Evolutionary conservation across 768 basidiomycete species (phyloP).

Genomic region (Tricholoma bakamatsutake): DNA sequence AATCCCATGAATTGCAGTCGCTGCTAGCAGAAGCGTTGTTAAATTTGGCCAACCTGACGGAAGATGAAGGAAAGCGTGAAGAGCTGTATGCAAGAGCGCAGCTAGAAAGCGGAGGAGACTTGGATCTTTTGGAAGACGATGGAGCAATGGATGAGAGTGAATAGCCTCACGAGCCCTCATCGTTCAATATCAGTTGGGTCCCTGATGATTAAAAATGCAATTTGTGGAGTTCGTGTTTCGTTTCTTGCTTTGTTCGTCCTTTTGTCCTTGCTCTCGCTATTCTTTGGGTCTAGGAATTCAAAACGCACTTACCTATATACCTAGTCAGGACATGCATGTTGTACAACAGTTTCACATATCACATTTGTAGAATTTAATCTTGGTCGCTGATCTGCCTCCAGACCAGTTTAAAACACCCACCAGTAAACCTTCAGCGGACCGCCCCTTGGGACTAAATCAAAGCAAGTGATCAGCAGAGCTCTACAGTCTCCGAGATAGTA

Average conservation of each 20-base stretch:
- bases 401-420: neutral
- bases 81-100: constrained; percentile 47
- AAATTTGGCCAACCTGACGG: constrained; percentile 53
- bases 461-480: neutral
- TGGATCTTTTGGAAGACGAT: constrained; percentile 26
- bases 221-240: neutral
- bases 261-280: neutral
- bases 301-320: neutral
- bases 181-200: neutral
- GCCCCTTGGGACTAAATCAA: neutral
- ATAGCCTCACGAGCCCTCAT: neutral
- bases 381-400: neutral
- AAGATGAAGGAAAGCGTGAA: constrained; percentile 41
- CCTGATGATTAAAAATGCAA: neutral
- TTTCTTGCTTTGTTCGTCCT: neutral
- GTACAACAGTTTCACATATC: neutral
- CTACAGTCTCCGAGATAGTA: neutral
- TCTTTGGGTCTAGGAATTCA: neutral
- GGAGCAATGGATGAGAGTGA: constrained; percentile 13
- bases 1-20: constrained; percentile 22
- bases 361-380: neutral
- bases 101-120: constrained; percentile 36
- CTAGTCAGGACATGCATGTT: neutral
- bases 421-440: neutral
- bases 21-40: constrained; percentile 52